phyloP scores from a whole-genome alignment of 768 basidiomycete species.

The Rhizopogon sp. region DNA sequence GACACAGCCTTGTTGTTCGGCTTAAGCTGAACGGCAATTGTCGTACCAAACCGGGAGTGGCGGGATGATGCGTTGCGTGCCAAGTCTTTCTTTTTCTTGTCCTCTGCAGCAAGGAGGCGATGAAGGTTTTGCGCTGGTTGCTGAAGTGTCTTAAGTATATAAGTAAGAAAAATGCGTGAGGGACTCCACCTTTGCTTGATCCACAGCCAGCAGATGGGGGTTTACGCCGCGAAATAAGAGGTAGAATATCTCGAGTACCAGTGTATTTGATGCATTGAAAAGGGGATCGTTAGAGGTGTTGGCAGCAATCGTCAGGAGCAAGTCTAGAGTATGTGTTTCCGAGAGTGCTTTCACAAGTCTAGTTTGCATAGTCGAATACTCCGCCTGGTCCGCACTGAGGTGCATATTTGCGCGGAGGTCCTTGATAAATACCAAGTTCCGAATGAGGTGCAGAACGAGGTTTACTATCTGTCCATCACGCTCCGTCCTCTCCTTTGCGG shows the following conservation, averaged over 20 bases:
- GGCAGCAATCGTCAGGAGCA: slow-evolving; percentile 82
- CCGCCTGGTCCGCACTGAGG: slow-evolving; percentile 72
- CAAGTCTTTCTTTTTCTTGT: slow-evolving; percentile 51
- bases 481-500: slow-evolving; percentile 60
- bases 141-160: slow-evolving; percentile 31
- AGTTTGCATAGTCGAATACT: slow-evolving; percentile 74
- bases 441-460: slow-evolving; percentile 81
- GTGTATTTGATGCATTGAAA: slow-evolving; percentile 81
- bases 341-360: slow-evolving; percentile 67
- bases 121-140: slow-evolving; percentile 67
- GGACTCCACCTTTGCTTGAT: slow-evolving; percentile 58
- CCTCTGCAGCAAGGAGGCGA: slow-evolving; percentile 75
- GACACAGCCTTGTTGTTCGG: slow-evolving; percentile 40
- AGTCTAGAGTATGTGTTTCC: slow-evolving; percentile 66
- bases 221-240: slow-evolving; percentile 80
- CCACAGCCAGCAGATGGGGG: slow-evolving; percentile 50
- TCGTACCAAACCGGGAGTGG: slow-evolving; percentile 96
- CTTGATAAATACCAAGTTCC: slow-evolving; percentile 93
- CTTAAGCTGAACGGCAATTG: slow-evolving; percentile 75
- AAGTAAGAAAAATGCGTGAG: slow-evolving; percentile 4
- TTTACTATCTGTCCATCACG: slow-evolving; percentile 86
- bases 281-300: slow-evolving; percentile 73
- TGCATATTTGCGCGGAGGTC: slow-evolving; percentile 73
- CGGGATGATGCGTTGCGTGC: slow-evolving; percentile 62
- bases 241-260: slow-evolving; percentile 91